Conservation (phyloP, 495 filamentous ascomycete genomes). For the Penicillium longicatenatum region DNA sequence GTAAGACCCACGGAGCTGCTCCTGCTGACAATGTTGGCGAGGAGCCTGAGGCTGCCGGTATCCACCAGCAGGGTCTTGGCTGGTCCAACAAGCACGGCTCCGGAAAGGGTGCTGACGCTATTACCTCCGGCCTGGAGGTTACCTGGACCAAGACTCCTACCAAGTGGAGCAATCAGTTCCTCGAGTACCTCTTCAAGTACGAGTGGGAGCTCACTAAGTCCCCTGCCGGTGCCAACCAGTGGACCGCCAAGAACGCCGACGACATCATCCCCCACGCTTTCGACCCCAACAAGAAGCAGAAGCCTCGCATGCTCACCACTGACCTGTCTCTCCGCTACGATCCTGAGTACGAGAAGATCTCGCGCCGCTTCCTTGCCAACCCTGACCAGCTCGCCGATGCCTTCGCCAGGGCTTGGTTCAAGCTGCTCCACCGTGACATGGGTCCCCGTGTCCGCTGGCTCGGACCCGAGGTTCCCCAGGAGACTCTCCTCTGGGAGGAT, state of each 20-base stretch:
- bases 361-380: constrained; percentile 64
- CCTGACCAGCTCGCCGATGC: constrained; percentile 65
- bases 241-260: constrained; percentile 67
- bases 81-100: constrained; percentile 60
- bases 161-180: constrained; percentile 66
- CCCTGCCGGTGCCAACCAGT: constrained; percentile 73
- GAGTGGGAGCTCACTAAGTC: constrained; percentile 78
- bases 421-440: constrained; percentile 74
- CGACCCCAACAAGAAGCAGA: constrained; percentile 64
- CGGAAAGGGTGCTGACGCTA: constrained; percentile 66
- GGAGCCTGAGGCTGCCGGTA: constrained; percentile 62
- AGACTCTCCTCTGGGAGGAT: constrained; percentile 67
- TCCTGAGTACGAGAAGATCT: constrained; percentile 71
- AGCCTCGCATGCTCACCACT: constrained; percentile 67
- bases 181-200: constrained; percentile 72
- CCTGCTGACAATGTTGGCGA: constrained; percentile 56
- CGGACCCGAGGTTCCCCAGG: constrained; percentile 67
- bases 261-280: constrained; percentile 66
- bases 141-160: constrained; percentile 72
- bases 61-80: constrained; percentile 67
- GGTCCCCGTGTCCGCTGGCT: constrained; percentile 67
- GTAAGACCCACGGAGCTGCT: constrained; percentile 73
- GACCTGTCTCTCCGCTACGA: constrained; percentile 72
- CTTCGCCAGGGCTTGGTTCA: constrained; percentile 75
- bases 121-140: constrained; percentile 73